phyloP scores from a whole-genome alignment of 768 basidiomycete genomes.

The Macrolepiota albuminosa region DNA sequence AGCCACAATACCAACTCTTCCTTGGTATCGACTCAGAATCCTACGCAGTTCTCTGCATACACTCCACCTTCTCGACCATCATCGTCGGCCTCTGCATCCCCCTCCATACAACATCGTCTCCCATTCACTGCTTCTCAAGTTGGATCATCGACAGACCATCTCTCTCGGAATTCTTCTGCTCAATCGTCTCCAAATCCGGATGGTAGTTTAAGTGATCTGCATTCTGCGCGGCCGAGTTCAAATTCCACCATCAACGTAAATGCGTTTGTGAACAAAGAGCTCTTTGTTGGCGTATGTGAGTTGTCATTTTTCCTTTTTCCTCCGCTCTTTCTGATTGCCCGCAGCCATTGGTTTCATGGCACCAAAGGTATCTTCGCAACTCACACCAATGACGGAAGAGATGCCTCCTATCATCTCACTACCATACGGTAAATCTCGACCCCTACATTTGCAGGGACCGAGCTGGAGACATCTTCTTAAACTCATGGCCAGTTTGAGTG shows the following conservation, averaged over 20 bases:
- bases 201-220: not conserved
- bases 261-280: conserved; percentile 54
- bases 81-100: not conserved
- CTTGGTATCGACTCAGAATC: not conserved
- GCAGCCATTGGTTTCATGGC: conserved; percentile 65
- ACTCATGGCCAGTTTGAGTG: conserved; percentile 69
- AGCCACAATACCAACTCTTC: not conserved
- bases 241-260: conserved; percentile 28
- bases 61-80: not conserved
- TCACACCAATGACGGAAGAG: conserved; percentile 42
- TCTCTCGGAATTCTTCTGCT: conserved; percentile 5
- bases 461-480: conserved; percentile 73
- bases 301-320: conserved; percentile 17
- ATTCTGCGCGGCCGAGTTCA: not conserved
- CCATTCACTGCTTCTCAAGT: not conserved
- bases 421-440: conserved; percentile 61
- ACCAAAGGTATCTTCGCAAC: conserved; percentile 46
- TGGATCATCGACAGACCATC: not conserved
- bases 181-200: conserved; percentile 1
- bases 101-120: not conserved
- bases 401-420: conserved; percentile 75
- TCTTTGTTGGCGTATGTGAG: conserved; percentile 62
- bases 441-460: conserved; percentile 69
- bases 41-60: not conserved
- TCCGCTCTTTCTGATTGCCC: not conserved